Evolutionary conservation across 768 basidiomycete genomes (phyloP).

Genomic region (Kwoniella sp.): DNA sequence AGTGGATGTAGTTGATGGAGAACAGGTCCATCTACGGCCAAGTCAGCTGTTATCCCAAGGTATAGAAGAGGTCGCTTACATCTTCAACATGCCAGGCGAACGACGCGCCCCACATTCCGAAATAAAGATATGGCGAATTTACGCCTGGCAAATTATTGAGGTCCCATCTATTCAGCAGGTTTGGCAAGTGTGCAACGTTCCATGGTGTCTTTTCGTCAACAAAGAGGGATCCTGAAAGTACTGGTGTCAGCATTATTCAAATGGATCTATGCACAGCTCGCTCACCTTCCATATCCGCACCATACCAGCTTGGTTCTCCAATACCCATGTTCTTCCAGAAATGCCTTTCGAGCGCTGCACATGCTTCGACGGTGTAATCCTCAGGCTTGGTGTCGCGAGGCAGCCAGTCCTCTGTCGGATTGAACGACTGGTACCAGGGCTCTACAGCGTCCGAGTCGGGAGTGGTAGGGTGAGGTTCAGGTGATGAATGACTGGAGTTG

Average conservation of each 20-base stretch:
- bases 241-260: slow-evolving; percentile 39
- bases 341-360: slow-evolving; percentile 78
- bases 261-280: slow-evolving; percentile 59
- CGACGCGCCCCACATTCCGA: slow-evolving; percentile 98
- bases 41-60: neutral
- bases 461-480: slow-evolving; percentile 40
- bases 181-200: slow-evolving; percentile 93
- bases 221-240: slow-evolving; percentile 57
- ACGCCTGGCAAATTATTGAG: slow-evolving; percentile 82
- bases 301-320: slow-evolving; percentile 94
- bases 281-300: slow-evolving; percentile 88
- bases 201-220: slow-evolving; percentile 77
- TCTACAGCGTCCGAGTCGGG: slow-evolving; percentile 51
- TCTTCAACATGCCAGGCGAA: slow-evolving; percentile 99
- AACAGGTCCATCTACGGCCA: slow-evolving; percentile 78
- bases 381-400: slow-evolving; percentile 67
- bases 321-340: slow-evolving; percentile 91
- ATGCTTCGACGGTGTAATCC: slow-evolving; percentile 87
- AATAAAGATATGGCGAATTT: slow-evolving; percentile 95
- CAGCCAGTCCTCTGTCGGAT: slow-evolving; percentile 75
- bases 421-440: slow-evolving; percentile 70
- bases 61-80: slow-evolving; percentile 31
- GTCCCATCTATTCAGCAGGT: slow-evolving; percentile 74
- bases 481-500: slow-evolving; percentile 41
- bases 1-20: slow-evolving; percentile 98